phyloP scores from a whole-genome alignment of 2,329 filamentous ascomycete species.

The Alternaria incomplexa region DNA sequence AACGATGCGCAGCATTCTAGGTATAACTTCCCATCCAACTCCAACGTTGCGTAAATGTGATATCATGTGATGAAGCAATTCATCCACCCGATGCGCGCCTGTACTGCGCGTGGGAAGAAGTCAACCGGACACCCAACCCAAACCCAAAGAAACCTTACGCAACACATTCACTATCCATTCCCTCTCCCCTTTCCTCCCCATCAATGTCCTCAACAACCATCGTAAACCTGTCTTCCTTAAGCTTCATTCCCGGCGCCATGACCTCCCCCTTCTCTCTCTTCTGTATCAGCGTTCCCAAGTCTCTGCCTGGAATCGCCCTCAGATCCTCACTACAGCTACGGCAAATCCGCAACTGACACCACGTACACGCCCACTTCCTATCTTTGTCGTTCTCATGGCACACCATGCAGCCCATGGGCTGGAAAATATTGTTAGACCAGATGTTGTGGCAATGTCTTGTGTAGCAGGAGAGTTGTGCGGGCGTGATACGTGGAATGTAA shows the following conservation, averaged over 20 bases:
- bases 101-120: not conserved
- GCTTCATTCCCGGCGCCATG: not conserved
- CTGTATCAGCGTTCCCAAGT: slow-evolving; percentile 27
- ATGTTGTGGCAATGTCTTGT: slow-evolving; percentile 34
- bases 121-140: not conserved
- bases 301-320: slow-evolving; percentile 19
- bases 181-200: not conserved
- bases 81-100: not conserved
- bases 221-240: not conserved
- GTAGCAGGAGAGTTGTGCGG: slow-evolving; percentile 42
- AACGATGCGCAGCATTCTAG: slow-evolving; percentile 4
- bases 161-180: not conserved
- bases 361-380: slow-evolving; percentile 43
- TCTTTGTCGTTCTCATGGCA: slow-evolving; percentile 36
- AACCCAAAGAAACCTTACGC: not conserved
- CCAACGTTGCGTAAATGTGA: not conserved
- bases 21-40: not conserved
- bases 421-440: slow-evolving; percentile 40
- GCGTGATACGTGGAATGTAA: slow-evolving; percentile 38
- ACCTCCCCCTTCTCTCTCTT: slow-evolving; percentile 7
- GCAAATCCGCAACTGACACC: slow-evolving; percentile 48
- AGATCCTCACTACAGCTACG: slow-evolving; percentile 35
- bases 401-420: slow-evolving; percentile 46
- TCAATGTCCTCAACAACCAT: slow-evolving; percentile 12
- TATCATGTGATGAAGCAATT: not conserved